These are phyloP conservation scores for Gonapodya sp. DNA, from an alignment of 192 early-diverging fungal genomes.

Conservation along the genomic window DNA sequence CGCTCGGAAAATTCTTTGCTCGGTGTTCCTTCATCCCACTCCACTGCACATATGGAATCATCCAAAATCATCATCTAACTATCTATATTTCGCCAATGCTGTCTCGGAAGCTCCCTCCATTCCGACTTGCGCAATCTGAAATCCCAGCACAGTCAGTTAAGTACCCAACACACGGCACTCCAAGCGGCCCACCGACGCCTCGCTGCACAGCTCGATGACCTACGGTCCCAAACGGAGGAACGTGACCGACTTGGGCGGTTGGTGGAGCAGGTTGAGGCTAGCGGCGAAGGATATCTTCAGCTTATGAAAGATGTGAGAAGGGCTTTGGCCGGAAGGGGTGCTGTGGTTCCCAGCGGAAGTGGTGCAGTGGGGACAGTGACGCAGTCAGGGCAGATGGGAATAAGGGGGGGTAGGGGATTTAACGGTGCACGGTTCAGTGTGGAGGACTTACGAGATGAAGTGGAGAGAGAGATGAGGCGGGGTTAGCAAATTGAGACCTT, in stretches of 20 bases:
- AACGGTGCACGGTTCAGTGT: neutral
- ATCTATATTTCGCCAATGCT: too few relatives aligned
- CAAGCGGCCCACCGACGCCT: neutral
- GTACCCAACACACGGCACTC: neutral
- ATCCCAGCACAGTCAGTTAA: neutral
- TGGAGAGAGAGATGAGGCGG: neutral
- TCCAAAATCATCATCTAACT: too few relatives aligned
- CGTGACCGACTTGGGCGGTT: neutral
- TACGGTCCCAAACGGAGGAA: neutral
- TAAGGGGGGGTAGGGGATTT: neutral
- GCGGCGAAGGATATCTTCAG: neutral
- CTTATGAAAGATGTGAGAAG: neutral
- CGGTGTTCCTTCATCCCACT: too few relatives aligned
- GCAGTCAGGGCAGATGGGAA: too few relatives aligned
- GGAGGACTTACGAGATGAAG: neutral
- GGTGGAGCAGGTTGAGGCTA: neutral
- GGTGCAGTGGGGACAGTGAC: too few relatives aligned
- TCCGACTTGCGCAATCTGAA: neutral
- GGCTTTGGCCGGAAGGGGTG: neutral
- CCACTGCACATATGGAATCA: too few relatives aligned
- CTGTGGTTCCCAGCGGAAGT: neutral
- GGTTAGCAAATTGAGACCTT: neutral
- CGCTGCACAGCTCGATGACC: neutral
- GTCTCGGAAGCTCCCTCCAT: neutral
- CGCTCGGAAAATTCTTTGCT: too few relatives aligned